These are phyloP conservation scores for Domatiomyces catenatus DNA, from an alignment of 2,329 filamentous ascomycete genomes.

Conservation along the genomic window DNA sequence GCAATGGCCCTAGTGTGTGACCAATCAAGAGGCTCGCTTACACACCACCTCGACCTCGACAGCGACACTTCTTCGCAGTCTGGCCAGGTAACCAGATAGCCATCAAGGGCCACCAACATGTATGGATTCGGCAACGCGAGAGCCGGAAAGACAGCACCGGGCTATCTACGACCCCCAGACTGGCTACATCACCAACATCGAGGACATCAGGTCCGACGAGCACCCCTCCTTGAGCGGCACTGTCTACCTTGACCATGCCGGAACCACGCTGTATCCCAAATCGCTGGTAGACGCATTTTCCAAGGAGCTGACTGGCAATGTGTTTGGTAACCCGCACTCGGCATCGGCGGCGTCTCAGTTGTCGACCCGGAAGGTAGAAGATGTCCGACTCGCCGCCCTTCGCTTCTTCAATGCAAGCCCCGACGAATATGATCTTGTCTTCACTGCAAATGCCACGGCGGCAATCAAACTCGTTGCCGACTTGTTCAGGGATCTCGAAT, in stretches of 20 bases:
- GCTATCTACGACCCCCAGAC: slow-evolving; percentile 4
- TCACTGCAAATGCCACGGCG: slow-evolving; percentile 83
- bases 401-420: slow-evolving; percentile 70
- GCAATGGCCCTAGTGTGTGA: not conserved
- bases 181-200: slow-evolving; percentile 31
- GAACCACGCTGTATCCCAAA: slow-evolving; percentile 71
- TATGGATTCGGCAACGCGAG: not conserved
- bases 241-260: slow-evolving; percentile 84
- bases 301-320: slow-evolving; percentile 56
- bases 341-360: slow-evolving; percentile 66
- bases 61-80: no score
- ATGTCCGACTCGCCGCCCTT: slow-evolving; percentile 55
- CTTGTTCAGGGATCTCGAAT: slow-evolving; percentile 49
- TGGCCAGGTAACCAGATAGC: not conserved
- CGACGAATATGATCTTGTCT: slow-evolving; percentile 69
- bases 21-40: not conserved
- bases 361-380: slow-evolving; percentile 59
- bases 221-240: slow-evolving; percentile 40
- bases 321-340: slow-evolving; percentile 89
- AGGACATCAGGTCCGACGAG: slow-evolving; percentile 31
- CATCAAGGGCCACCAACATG: not conserved
- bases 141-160: not conserved
- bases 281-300: slow-evolving; percentile 69
- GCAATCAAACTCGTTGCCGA: slow-evolving; percentile 78
- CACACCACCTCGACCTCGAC: no score